A percentile compares a stretch with the other conserved stretches of the same genome.
Conservation (phyloP, 2,329 filamentous ascomycete genomes). For the Pseudopithomyces chartarum region DNA sequence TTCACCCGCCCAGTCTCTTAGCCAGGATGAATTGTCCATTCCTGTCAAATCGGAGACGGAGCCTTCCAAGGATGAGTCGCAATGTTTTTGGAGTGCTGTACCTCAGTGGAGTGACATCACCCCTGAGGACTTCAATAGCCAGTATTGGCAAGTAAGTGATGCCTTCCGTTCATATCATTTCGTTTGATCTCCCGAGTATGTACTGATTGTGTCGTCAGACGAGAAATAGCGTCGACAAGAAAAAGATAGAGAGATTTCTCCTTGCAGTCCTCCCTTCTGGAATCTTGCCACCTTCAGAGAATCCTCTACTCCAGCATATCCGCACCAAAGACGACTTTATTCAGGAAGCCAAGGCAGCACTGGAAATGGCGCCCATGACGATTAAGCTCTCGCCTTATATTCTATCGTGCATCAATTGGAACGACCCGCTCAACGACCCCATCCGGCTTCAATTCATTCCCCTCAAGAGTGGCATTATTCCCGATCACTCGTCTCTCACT, state of each 20-base stretch:
- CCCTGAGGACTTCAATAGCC: slow-evolving; percentile 56
- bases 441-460: slow-evolving; percentile 66
- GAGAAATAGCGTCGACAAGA: slow-evolving; percentile 38
- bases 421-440: slow-evolving; percentile 62
- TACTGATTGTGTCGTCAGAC: not conserved
- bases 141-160: slow-evolving; percentile 60
- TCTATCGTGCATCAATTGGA: slow-evolving; percentile 64
- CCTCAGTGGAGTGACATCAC: not conserved
- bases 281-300: slow-evolving; percentile 46
- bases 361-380: slow-evolving; percentile 63
- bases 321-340: slow-evolving; percentile 60
- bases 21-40: not conserved
- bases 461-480: slow-evolving; percentile 56
- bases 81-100: not conserved
- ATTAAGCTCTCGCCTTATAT: slow-evolving; percentile 66
- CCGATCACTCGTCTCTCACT: slow-evolving; percentile 60
- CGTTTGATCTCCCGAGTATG: not conserved
- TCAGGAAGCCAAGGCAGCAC: slow-evolving; percentile 58
- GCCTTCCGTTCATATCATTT: not conserved
- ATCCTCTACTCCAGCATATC: slow-evolving; percentile 41
- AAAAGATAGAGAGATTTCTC: slow-evolving; percentile 61
- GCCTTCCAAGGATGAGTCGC: not conserved
- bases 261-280: slow-evolving; percentile 55
- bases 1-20: not conserved
- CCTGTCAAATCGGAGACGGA: not conserved